A percentile compares a stretch with the other conserved stretches of the same genome.
These are phyloP conservation scores for Allomyces macrogynus DNA, from an alignment of 192 early-diverging fungal species.

Conservation along the genomic window DNA sequence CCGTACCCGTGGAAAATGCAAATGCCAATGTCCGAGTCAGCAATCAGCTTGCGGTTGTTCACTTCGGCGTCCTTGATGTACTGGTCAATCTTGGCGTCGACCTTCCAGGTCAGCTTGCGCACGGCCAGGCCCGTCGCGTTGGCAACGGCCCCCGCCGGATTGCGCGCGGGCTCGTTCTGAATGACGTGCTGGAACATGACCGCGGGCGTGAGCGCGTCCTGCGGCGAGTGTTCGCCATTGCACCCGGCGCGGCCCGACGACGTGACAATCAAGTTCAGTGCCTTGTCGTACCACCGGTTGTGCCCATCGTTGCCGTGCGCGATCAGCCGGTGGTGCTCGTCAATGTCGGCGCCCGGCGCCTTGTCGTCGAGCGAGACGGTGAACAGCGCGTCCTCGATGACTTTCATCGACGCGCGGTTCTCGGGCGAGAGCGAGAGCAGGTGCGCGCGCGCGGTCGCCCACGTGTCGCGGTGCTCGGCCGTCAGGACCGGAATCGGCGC, in stretches of 20 bases:
- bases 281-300: slow-evolving; percentile 97
- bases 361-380: slow-evolving; percentile 69
- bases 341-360: slow-evolving; percentile 39
- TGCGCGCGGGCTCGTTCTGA: slow-evolving; percentile 30
- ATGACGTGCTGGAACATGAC: slow-evolving; percentile 51
- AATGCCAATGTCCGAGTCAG: slow-evolving; percentile 48
- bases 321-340: slow-evolving; percentile 44
- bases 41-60: slow-evolving; percentile 39
- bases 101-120: slow-evolving; percentile 45
- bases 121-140: slow-evolving; percentile 15
- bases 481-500: slow-evolving; percentile 61
- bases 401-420: slow-evolving; percentile 27
- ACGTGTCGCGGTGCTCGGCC: slow-evolving; percentile 71
- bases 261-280: slow-evolving; percentile 68
- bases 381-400: slow-evolving; percentile 66
- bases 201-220: slow-evolving; percentile 74
- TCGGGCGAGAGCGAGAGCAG: slow-evolving; percentile 32
- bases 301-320: slow-evolving; percentile 54
- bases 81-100: slow-evolving; percentile 27
- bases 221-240: slow-evolving; percentile 88
- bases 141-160: slow-evolving; percentile 12
- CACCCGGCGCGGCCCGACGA: slow-evolving; percentile 67
- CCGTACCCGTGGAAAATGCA: slow-evolving; percentile 58
- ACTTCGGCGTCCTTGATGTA: slow-evolving; percentile 38
- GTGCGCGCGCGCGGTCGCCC: slow-evolving; percentile 51